phyloP scores from a whole-genome alignment of 208 protist genomes.

The Angomonas desouzai region DNA sequence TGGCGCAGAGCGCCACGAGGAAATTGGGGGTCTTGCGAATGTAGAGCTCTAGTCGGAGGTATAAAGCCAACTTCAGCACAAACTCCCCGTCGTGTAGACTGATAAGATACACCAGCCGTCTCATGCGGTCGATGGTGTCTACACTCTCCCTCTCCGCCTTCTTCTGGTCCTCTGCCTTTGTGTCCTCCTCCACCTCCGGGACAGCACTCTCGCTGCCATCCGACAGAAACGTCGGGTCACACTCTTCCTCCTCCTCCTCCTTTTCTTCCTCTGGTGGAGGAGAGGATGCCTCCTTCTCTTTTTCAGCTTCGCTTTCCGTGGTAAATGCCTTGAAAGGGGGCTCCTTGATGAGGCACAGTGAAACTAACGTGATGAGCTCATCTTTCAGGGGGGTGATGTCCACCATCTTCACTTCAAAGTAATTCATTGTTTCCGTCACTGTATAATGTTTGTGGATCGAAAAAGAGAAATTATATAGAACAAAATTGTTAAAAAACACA shows the following conservation, averaged over 20 bases:
- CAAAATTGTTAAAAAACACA: slow-evolving; percentile 9
- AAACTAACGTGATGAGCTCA: slow-evolving; percentile 75
- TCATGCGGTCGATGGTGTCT: slow-evolving; percentile 30
- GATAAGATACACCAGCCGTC: slow-evolving; percentile 53
- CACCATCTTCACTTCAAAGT: slow-evolving; percentile 13
- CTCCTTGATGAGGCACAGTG: slow-evolving; percentile 77
- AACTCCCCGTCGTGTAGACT: slow-evolving; percentile 75
- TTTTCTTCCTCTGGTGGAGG: not conserved
- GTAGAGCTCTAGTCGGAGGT: slow-evolving; percentile 89
- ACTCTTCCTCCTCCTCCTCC: too few species aligned
- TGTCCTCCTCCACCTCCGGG: not conserved
- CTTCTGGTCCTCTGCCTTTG: not conserved
- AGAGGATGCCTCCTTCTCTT: not conserved
- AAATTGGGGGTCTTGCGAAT: slow-evolving; percentile 91
- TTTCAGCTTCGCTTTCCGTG: not conserved
- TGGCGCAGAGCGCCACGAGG: slow-evolving; percentile 78
- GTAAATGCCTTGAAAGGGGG: slow-evolving; percentile 35
- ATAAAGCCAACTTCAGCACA: slow-evolving; percentile 91
- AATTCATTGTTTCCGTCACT: too few species aligned
- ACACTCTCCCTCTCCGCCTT: slow-evolving; percentile 6
- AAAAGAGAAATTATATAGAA: too few species aligned
- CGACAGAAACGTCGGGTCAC: too few species aligned
- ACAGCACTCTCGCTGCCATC: too few species aligned
- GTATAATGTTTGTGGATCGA: too few species aligned
- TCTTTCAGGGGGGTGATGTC: slow-evolving; percentile 59